Evolutionary conservation across 345 rosid genomes (phyloP), one percentile per base, ranked within the genome.

Genomic region (Tarenaya hassleriana): DNA sequence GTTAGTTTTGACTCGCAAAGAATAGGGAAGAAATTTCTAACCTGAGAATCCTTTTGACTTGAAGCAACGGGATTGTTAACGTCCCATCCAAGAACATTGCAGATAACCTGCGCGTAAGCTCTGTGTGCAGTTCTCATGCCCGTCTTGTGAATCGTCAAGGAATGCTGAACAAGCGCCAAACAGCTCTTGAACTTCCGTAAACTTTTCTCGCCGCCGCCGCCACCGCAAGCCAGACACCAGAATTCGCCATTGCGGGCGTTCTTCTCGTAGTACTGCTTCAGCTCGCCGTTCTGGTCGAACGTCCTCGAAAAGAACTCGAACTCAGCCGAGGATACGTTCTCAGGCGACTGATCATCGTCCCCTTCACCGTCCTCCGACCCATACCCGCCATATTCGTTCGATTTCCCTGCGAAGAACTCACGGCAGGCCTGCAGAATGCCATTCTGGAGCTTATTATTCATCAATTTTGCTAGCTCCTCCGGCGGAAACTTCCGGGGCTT

Each of bases 81-180:
- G 53, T 83, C 92, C 89, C 95, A 86, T 20, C 82, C 89, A 63
- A 89, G 71, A 72, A 89, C 86, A 74, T 64, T 73, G 37, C 88
- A 89, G 21, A 86, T 59, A 55, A 81, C 89, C 42, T 63, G 75
- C 4, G 75, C 92, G 38, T 79, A 64, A 59, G 94, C 84, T 39
- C 85, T 70, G 61, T 89, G 97, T 9, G 77, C 87, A 47, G 5
- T 66, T 63, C 43, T 78, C 68, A 61, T 67, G 51, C 56, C 71
- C 1, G 89, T 76, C 58, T 78, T 89, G 32, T 76, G 68, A 12
- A 61, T 60, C 1, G 45, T 59, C 17, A 53, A 71, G 3, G 84
- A 60, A 78, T 90, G 95, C 58, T 83, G 88, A 62, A 81, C 61
- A 19, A 86, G 72, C 8, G 78, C 82, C 14, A 43, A 24, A 71